phyloP scores from a whole-genome alignment of 495 filamentous ascomycete genomes.

The Aspergillus egyptiacus region DNA sequence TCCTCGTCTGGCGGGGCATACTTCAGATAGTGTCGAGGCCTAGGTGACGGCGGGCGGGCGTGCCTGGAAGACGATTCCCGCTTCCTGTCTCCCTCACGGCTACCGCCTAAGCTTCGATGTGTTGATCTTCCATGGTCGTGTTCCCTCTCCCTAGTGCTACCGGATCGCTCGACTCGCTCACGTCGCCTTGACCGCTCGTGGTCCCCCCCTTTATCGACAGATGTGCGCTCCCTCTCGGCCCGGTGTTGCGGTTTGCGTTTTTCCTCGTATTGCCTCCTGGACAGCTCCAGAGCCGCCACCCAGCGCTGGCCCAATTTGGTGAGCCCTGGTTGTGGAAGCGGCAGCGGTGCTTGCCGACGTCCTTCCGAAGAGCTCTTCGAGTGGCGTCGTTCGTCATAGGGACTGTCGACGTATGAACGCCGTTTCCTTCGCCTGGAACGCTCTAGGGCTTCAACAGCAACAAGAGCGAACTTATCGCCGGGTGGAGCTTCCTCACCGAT shows the following conservation, averaged over 20 bases:
- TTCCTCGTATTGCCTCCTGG: conserved; percentile 35
- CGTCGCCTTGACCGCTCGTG: not conserved
- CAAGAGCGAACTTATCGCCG: conserved; percentile 5
- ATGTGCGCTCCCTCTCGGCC: conserved; percentile 18
- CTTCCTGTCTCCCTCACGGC: conserved; percentile 20
- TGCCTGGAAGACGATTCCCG: conserved; percentile 27
- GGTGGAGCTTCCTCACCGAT: not conserved
- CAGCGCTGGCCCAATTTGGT: conserved; percentile 34
- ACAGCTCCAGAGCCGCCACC: conserved; percentile 36
- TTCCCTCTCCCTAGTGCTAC: conserved; percentile 18
- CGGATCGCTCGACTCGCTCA: conserved; percentile 1
- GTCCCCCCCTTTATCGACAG: conserved; percentile 8
- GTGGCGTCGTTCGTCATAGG: conserved; percentile 29
- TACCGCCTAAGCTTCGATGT: conserved; percentile 24
- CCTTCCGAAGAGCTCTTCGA: conserved; percentile 38
- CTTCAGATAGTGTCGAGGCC: conserved; percentile 32
- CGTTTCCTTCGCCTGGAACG: conserved; percentile 28
- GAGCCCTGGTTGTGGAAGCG: conserved; percentile 27
- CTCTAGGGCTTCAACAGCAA: conserved; percentile 11
- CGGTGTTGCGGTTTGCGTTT: conserved; percentile 24
- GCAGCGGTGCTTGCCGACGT: conserved; percentile 22
- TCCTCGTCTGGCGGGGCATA: conserved; percentile 32
- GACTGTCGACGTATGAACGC: conserved; percentile 17
- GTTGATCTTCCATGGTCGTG: conserved; percentile 19
- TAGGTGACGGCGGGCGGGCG: conserved; percentile 20